phyloP scores from a whole-genome alignment of 768 basidiomycete genomes.

The Crepidotus variabilis region DNA sequence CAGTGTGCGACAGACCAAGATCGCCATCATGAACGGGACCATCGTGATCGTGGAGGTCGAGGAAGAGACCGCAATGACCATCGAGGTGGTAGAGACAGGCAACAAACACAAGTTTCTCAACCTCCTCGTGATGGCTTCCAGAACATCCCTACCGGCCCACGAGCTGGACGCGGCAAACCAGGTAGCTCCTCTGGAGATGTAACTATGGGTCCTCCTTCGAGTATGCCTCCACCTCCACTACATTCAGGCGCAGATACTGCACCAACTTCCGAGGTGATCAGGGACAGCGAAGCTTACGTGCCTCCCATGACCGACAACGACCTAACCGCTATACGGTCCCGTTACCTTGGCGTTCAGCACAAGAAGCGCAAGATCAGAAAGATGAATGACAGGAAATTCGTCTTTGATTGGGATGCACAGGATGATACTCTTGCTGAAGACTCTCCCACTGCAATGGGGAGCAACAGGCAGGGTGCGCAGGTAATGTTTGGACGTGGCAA shows the following conservation, averaged over 20 bases:
- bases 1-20: constrained; percentile 44
- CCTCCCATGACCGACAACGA: constrained; percentile 80
- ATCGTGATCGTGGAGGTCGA: constrained; percentile 31
- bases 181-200: constrained; percentile 1
- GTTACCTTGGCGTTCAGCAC: constrained; percentile 92
- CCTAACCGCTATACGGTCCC: constrained; percentile 78
- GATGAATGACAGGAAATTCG: constrained; percentile 94
- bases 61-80: constrained; percentile 39
- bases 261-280: constrained; percentile 28
- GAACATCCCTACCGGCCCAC: constrained; percentile 82
- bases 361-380: constrained; percentile 94
- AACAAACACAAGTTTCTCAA: constrained; percentile 15
- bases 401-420: constrained; percentile 98
- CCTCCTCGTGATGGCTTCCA: constrained; percentile 45
- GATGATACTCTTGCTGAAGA: constrained; percentile 90
- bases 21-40: constrained; percentile 49
- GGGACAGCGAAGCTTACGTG: constrained; percentile 35
- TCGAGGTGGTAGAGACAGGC: constrained; percentile 33
- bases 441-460: constrained; percentile 66
- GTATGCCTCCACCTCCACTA: constrained; percentile 13
- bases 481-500: constrained; percentile 87
- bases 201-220: constrained; percentile 22
- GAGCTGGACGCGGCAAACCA: constrained; percentile 62
- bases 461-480: constrained; percentile 75
- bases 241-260: constrained; percentile 29